These are phyloP conservation scores for Debaryomyces sp. DNA, from an alignment of 1,139 yeast genomes.

Conservation along the genomic window DNA sequence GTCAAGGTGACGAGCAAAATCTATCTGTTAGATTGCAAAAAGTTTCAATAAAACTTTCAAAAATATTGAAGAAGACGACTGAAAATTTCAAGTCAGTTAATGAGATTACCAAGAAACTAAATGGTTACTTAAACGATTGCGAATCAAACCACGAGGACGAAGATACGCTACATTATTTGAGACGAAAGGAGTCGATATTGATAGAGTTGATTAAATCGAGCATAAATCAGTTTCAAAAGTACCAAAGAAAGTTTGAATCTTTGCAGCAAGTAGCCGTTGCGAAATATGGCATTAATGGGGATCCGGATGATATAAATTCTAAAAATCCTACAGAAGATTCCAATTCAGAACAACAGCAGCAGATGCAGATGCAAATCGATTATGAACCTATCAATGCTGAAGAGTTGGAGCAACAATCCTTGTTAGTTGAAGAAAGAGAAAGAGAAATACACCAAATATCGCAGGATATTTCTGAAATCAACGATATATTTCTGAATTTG, in stretches of 20 bases:
- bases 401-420: slow-evolving; percentile 83
- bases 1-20: slow-evolving; percentile 14
- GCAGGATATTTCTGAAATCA: slow-evolving; percentile 83
- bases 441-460: slow-evolving; percentile 84
- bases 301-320: slow-evolving; percentile 17
- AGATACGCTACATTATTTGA: slow-evolving; percentile 39
- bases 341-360: slow-evolving; percentile 4
- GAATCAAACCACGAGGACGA: slow-evolving; percentile 43
- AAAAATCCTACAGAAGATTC: slow-evolving; percentile 6
- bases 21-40: slow-evolving; percentile 17
- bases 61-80: slow-evolving; percentile 29
- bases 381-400: slow-evolving; percentile 80
- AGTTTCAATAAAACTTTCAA: slow-evolving; percentile 23
- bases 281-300: slow-evolving; percentile 9
- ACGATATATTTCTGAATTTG: slow-evolving; percentile 85
- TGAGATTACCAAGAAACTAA: slow-evolving; percentile 31
- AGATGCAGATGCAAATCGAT: slow-evolving; percentile 50
- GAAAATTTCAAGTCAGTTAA: slow-evolving; percentile 36
- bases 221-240: slow-evolving; percentile 62
- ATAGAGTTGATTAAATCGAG: slow-evolving; percentile 38
- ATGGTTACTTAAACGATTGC: slow-evolving; percentile 29
- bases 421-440: slow-evolving; percentile 80
- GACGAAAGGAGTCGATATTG: slow-evolving; percentile 44
- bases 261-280: slow-evolving; percentile 16
- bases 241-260: slow-evolving; percentile 53